These are phyloP conservation scores for Blastobotrys proliferans DNA, from an alignment of 1,139 yeast species.

Conservation along the genomic window DNA sequence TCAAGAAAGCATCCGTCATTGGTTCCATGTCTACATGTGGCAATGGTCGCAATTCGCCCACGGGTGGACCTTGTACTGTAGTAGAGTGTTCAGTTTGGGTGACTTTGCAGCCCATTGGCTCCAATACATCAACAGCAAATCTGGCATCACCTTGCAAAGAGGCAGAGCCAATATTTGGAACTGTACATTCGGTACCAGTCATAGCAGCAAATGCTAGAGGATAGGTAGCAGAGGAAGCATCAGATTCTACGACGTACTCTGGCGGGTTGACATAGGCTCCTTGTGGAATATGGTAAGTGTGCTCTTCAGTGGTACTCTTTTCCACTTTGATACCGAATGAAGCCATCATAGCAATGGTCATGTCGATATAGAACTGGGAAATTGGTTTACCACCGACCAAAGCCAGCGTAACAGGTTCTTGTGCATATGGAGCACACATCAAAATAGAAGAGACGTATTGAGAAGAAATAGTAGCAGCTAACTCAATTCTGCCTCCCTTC, in stretches of 20 bases:
- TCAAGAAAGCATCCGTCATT: slow-evolving; percentile 97
- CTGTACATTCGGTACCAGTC: slow-evolving; percentile 87
- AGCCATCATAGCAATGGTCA: slow-evolving; percentile 96
- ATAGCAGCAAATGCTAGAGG: slow-evolving; percentile 98
- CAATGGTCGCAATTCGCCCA: slow-evolving; percentile 64
- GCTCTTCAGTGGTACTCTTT: slow-evolving; percentile 62
- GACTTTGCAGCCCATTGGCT: slow-evolving; percentile 94
- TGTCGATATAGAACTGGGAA: slow-evolving; percentile 90
- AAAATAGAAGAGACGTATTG: slow-evolving; percentile 94
- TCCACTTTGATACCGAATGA: slow-evolving; percentile 81
- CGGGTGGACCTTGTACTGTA: slow-evolving; percentile 84
- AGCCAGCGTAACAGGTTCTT: slow-evolving; percentile 78
- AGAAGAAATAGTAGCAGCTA: slow-evolving; percentile 94
- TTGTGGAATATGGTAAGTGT: slow-evolving; percentile 87
- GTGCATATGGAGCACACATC: slow-evolving; percentile 98
- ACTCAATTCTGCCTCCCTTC: slow-evolving; percentile 86
- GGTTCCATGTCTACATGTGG: slow-evolving; percentile 94
- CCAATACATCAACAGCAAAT: slow-evolving; percentile 87
- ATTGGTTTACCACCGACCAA: slow-evolving; percentile 96
- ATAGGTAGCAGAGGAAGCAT: slow-evolving; percentile 98
- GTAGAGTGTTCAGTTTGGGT: slow-evolving; percentile 79
- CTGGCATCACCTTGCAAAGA: slow-evolving; percentile 97
- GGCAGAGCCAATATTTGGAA: slow-evolving; percentile 89
- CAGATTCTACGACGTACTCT: slow-evolving; percentile 88
- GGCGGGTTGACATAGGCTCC: slow-evolving; percentile 76